These are phyloP conservation scores for Fusarium verticillioides DNA, from an alignment of 2,329 filamentous ascomycete species.

Conservation along the genomic window DNA sequence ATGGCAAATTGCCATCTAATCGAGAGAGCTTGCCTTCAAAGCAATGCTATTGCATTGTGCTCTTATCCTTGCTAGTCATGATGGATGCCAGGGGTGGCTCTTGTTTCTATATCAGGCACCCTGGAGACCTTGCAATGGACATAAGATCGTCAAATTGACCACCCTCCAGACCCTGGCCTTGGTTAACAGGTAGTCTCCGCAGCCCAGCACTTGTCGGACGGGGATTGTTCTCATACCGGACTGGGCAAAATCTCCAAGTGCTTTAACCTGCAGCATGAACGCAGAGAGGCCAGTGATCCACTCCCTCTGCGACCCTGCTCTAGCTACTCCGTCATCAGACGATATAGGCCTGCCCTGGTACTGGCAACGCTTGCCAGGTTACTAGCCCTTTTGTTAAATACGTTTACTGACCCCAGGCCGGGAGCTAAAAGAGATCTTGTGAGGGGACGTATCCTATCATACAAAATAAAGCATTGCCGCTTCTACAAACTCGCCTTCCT, in stretches of 20 bases:
- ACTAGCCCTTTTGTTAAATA: constrained; percentile 46
- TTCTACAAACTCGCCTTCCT: constrained; percentile 38
- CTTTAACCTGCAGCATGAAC: constrained; percentile 46
- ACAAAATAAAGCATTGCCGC: constrained; percentile 42
- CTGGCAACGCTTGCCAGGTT: constrained; percentile 41
- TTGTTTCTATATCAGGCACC: constrained; percentile 64
- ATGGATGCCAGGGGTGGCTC: constrained; percentile 45
- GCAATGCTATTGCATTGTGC: constrained; percentile 30
- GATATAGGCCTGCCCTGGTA: constrained; percentile 44
- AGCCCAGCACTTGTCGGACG: constrained; percentile 41
- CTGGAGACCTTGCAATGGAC: constrained; percentile 55
- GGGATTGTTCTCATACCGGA: constrained; percentile 41
- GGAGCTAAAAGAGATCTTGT: constrained; percentile 43
- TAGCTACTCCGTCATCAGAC: constrained; percentile 46
- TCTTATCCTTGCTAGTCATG: constrained; percentile 40
- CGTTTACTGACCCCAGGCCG: constrained; percentile 44
- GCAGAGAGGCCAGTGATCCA: constrained; percentile 43
- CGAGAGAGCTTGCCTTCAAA: constrained; percentile 35
- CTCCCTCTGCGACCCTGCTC: constrained; percentile 44
- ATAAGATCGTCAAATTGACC: constrained; percentile 71
- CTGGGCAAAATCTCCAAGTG: constrained; percentile 44
- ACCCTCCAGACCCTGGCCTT: constrained; percentile 55
- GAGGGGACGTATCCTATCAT: constrained; percentile 42
- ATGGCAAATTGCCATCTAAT: constrained; percentile 43
- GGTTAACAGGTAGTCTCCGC: constrained; percentile 51